Percentiles rank a stretch among this genome's conserved stretches.
Evolutionary conservation across 208 protist genomes (phyloP).

Genomic region (Trypanosoma grayi): DNA sequence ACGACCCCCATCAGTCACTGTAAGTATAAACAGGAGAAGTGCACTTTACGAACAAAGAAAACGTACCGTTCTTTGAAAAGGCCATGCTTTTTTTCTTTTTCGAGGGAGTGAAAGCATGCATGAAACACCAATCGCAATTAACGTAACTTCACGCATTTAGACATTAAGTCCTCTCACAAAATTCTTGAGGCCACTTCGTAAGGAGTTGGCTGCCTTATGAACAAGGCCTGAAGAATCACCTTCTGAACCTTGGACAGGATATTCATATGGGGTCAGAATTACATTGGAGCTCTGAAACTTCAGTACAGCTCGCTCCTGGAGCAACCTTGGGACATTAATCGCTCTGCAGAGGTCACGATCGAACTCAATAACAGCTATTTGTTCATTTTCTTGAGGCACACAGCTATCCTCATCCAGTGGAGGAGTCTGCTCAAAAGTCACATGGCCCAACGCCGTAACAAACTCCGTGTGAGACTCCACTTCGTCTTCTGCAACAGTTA

Average conservation of each 20-base stretch:
- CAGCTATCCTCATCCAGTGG: conserved; percentile 22
- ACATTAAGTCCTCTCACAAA: conserved; percentile 64
- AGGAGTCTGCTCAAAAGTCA: conserved; percentile 19
- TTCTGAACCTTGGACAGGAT: conserved; percentile 37
- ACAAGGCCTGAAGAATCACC: conserved; percentile 30
- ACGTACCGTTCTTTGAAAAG: too few species aligned
- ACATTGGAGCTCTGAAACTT: conserved; percentile 34
- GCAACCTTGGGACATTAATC: conserved; percentile 39
- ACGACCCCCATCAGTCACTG: too few species aligned
- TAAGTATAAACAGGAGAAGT: too few species aligned
- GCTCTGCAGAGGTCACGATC: conserved; percentile 45
- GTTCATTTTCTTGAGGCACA: conserved; percentile 25
- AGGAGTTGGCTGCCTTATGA: conserved; percentile 57
- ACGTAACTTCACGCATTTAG: too few species aligned
- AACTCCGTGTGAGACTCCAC: conserved; percentile 22
- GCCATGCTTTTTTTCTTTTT: too few species aligned
- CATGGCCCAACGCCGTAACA: conserved; percentile 24
- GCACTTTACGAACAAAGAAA: too few species aligned
- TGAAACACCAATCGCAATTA: too few species aligned
- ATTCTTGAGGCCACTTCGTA: conserved; percentile 68
- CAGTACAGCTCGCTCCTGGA: conserved; percentile 41
- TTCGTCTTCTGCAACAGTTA: conserved; percentile 32
- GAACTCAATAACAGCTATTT: conserved; percentile 65
- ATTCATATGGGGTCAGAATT: conserved; percentile 54
- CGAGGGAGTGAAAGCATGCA: too few species aligned